A percentile compares a stretch with the other conserved stretches of the same genome.
Conservation (phyloP, 2,329 filamentous ascomycete genomes). For the Cladophialophora yegresii region DNA sequence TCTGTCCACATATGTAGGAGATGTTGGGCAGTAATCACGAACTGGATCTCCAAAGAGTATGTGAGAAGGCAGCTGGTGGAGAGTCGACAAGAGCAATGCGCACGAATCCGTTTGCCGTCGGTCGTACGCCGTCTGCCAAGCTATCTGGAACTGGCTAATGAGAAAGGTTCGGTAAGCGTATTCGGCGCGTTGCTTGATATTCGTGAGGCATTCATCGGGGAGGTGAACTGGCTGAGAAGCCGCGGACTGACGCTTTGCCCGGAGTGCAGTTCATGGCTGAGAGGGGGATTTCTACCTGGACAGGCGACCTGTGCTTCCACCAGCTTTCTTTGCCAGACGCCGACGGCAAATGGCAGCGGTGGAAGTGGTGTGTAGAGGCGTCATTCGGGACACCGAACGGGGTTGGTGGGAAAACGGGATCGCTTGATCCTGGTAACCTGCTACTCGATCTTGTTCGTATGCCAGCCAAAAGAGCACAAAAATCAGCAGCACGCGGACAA, state of each 20-base stretch:
- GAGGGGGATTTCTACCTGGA: background rate
- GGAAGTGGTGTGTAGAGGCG: background rate
- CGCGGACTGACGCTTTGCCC: background rate
- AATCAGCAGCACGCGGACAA: background rate
- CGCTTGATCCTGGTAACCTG: background rate
- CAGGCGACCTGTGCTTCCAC: background rate
- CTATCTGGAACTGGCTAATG: background rate
- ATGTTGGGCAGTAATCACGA: background rate
- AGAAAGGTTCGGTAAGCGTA: background rate
- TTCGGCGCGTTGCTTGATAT: background rate
- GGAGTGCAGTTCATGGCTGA: slow-evolving; percentile 2
- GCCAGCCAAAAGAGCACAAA: background rate
- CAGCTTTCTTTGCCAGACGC: background rate
- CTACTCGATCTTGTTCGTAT: no score
- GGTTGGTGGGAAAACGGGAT: background rate
- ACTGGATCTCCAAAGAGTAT: background rate
- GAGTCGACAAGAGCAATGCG: background rate
- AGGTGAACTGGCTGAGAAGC: slow-evolving; percentile 1
- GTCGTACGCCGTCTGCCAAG: background rate
- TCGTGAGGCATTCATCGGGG: background rate
- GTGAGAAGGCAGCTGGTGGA: background rate
- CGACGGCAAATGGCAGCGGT: background rate
- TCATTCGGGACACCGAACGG: background rate
- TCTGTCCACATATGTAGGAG: background rate
- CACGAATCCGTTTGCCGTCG: background rate